phyloP scores from a whole-genome alignment of 2,329 filamentous ascomycete species.

The Ophiostoma tasmaniense region DNA sequence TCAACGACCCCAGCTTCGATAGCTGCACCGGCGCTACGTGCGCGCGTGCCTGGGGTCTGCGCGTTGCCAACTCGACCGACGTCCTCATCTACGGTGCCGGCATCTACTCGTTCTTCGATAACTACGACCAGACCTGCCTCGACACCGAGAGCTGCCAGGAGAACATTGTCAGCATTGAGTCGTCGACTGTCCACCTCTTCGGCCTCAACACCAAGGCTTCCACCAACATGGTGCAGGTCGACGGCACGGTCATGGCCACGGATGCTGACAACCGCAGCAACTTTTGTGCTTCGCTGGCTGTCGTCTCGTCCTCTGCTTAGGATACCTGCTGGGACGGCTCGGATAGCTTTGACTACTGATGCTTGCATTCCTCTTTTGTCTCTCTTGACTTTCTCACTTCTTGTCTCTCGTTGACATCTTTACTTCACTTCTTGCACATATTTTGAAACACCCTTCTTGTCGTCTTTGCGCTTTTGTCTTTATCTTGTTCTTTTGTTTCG shows the following conservation, averaged over 20 bases:
- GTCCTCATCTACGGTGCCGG: constrained; percentile 65
- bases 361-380: not conserved
- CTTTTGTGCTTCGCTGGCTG: constrained; percentile 54
- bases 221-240: constrained; percentile 61
- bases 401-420: not conserved
- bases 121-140: constrained; percentile 67
- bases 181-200: constrained; percentile 49
- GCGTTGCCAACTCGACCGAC: constrained; percentile 58
- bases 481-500: not conserved
- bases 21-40: constrained; percentile 47
- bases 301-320: constrained; percentile 31
- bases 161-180: constrained; percentile 67
- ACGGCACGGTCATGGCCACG: constrained; percentile 45
- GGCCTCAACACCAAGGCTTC: constrained; percentile 68
- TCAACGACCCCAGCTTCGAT: constrained; percentile 60
- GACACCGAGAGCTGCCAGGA: constrained; percentile 61
- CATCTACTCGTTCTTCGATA: constrained; percentile 76
- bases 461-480: not conserved
- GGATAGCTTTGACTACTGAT: not conserved
- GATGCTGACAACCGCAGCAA: constrained; percentile 57
- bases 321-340: not conserved
- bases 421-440: constrained; percentile 15
- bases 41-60: constrained; percentile 69
- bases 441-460: not conserved
- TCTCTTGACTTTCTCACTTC: not conserved